Conservation (phyloP, 169 alveolate genomes). For the Plasmodium yoelii region DNA sequence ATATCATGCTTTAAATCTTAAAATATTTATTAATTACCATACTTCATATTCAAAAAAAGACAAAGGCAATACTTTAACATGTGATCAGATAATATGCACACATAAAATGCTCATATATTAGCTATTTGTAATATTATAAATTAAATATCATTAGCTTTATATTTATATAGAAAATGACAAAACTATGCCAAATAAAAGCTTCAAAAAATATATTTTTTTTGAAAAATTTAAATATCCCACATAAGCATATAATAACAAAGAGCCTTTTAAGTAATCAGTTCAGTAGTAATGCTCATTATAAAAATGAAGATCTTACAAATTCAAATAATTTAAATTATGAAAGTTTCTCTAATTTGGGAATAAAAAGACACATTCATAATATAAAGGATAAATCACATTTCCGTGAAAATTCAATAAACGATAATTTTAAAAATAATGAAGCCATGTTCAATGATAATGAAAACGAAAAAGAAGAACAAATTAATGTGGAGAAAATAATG, state of each 20-base stretch:
- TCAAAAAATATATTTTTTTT: no score
- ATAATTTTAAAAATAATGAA: constrained; percentile 1
- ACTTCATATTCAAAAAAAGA: no score
- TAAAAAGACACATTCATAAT: not conserved
- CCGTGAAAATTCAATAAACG: not conserved
- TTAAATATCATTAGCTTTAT: no score
- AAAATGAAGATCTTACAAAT: constrained; percentile 2
- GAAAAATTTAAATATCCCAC: no score
- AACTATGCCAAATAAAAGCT: no score
- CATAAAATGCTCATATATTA: no score
- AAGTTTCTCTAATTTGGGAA: constrained; percentile 16
- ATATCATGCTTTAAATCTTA: no score
- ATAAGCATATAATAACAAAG: constrained; percentile 1
- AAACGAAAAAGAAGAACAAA: constrained; percentile 13
- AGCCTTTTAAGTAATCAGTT: not conserved
- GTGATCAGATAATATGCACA: no score
- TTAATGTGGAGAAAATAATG: not conserved
- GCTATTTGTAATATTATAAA: no score
- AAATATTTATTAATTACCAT: no score
- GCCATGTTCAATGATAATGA: not conserved
- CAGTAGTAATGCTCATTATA: not conserved
- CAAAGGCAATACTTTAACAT: no score
- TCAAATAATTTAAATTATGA: not conserved
- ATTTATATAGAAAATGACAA: no score
- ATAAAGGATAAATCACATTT: not conserved